Base-by-base conservation (phyloP, 2,329 filamentous ascomycete species). In the Neofusicoccum parvum region DNA sequence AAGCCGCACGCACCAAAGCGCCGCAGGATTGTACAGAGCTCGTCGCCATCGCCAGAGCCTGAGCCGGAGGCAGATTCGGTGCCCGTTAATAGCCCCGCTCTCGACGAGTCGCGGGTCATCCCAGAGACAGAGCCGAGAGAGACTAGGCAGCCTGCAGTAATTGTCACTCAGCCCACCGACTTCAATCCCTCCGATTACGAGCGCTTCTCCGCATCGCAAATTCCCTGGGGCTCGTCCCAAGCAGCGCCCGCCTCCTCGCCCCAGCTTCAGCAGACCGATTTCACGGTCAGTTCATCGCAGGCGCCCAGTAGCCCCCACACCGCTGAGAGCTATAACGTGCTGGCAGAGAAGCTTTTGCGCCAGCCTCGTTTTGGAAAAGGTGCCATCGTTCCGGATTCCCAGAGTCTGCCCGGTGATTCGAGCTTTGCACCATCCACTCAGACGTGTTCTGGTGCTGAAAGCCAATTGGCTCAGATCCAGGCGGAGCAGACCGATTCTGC, bases 341-440 rank as follows among this genome's bases (percentile, higher is more conserved):
- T 49, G 4, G 62, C 62, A 10, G 49, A 64, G 48, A 15, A 17
- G 14, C 39, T 64, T 12, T 32, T 64, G n/a, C 36, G 17, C 7
- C 62, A 46, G 32, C 45, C 58, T 17, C 39, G 53, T 3, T 71
- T 69, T 50, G 58, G 46, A 27, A 65, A 70, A 41, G 43, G 43
- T 7, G 70, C 71, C 27, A 62, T 76, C 7, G 70, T 76, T 2
- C 70, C 66, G 37, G 73, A 75, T 36, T 75, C 74, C 3, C 72
- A 76, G 58, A 43, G 71, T 67, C 58, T 72, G 70, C 32, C 15
- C 15, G 11, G 67, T 49, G 27, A 64, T 50, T 60, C 46, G 4
- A 75, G 69, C 66, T 75, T 72, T 51, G 54, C 72, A 12, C 67
- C 70, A 0, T 62, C 69, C 0, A 73, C 72, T n/a, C 73, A 75